Conservation (phyloP, 2,329 filamentous ascomycete species). For the Fusarium pseudonygamai region DNA sequence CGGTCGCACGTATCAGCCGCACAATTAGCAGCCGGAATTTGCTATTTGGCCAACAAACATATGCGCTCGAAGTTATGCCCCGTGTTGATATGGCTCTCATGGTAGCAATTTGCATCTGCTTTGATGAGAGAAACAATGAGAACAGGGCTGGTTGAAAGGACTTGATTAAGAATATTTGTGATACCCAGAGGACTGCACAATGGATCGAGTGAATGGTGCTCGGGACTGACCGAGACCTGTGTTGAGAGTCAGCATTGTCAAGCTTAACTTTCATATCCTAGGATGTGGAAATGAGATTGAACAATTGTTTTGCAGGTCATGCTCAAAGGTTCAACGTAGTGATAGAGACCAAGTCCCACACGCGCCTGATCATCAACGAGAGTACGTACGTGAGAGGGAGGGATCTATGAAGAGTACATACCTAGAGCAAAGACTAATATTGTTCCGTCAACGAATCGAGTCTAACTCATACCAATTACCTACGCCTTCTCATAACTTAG, state of each 20-base stretch:
- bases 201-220: background rate
- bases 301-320: background rate
- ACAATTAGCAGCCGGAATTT: constrained; percentile 67
- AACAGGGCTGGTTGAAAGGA: background rate
- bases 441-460: background rate
- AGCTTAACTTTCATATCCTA: background rate
- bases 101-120: constrained; percentile 71
- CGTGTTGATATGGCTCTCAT: constrained; percentile 73
- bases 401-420: background rate
- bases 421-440: background rate
- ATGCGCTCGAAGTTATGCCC: constrained; percentile 70
- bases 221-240: background rate
- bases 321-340: background rate
- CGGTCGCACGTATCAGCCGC: constrained; percentile 68
- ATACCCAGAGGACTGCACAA: constrained; percentile 6
- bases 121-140: constrained; percentile 63
- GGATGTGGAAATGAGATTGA: background rate
- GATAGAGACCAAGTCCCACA: background rate
- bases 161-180: background rate
- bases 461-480: background rate
- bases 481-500: background rate
- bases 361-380: background rate
- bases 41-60: constrained; percentile 71
- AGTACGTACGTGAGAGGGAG: background rate
- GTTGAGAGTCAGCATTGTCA: background rate